Percentiles rank a stretch among this genome's conserved stretches.
These are phyloP conservation scores for Bathelium albidoporum DNA, from an alignment of 495 filamentous ascomycete genomes.

Conservation along the genomic window DNA sequence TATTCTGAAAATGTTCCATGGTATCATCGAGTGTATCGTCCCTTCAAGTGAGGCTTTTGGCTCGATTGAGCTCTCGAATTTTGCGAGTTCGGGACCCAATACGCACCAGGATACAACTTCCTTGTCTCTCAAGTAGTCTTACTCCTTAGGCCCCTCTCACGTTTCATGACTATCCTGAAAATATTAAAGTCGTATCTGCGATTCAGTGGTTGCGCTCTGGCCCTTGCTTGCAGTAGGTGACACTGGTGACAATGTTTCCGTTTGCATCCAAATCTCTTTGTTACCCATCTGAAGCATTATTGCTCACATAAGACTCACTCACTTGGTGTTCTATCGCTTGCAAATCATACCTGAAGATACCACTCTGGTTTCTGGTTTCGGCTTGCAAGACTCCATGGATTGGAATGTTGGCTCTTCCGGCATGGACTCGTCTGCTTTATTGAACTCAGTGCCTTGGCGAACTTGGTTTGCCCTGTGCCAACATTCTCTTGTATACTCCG, in stretches of 20 bases:
- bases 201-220: not conserved
- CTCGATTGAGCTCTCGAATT: no score
- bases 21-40: no score
- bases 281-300: not conserved
- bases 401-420: not conserved
- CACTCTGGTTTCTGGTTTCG: not conserved
- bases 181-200: not conserved
- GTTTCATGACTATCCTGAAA: no score
- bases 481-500: not conserved
- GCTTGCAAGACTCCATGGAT: not conserved
- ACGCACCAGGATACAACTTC: no score
- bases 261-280: not conserved
- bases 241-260: not conserved
- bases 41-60: no score
- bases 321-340: not conserved
- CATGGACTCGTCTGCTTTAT: not conserved
- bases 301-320: not conserved
- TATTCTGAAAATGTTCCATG: no score
- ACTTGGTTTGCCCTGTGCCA: no score
- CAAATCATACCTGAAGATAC: not conserved
- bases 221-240: not conserved
- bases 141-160: no score
- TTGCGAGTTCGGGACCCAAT: no score
- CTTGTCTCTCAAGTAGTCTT: no score
- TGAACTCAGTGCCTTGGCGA: not conserved